These are phyloP conservation scores for Sporopachydermia quercuum DNA, from an alignment of 805 yeast genomes.

Conservation along the genomic window DNA sequence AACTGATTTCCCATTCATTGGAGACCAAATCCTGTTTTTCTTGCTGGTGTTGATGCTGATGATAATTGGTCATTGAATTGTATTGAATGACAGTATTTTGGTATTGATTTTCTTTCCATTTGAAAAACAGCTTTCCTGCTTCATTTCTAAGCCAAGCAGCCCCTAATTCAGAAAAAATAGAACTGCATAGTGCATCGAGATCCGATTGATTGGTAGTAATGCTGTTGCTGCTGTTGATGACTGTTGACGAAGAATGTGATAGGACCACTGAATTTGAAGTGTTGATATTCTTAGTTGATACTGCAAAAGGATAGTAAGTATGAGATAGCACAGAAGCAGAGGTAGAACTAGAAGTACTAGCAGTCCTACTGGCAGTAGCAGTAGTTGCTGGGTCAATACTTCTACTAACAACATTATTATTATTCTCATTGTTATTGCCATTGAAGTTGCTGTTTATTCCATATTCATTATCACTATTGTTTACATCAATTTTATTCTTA, in stretches of 20 bases:
- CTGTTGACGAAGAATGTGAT: conserved; percentile 9
- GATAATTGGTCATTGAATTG: too few species aligned
- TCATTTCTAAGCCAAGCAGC: conserved; percentile 13
- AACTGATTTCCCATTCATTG: background rate
- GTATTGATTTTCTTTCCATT: conserved; percentile 9
- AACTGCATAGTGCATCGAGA: conserved; percentile 7
- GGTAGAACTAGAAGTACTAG: background rate
- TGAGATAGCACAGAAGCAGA: conserved; percentile 10
- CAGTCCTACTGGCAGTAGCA: too few species aligned
- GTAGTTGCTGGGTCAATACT: too few species aligned
- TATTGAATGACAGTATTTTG: background rate
- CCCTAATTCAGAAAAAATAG: conserved; percentile 14
- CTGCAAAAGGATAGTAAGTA: conserved; percentile 7
- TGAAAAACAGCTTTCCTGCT: conserved; percentile 12
- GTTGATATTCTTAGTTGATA: conserved; percentile 10
- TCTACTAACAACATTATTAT: too few species aligned
- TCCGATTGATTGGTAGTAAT: too few species aligned
- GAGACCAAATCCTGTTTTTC: too few species aligned
- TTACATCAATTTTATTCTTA: too few species aligned
- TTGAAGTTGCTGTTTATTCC: too few species aligned
- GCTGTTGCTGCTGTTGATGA: too few species aligned
- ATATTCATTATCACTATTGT: background rate
- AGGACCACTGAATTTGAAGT: conserved; percentile 13
- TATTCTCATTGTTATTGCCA: too few species aligned
- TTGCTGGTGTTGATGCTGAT: too few species aligned